Conservation (phyloP, 306 rosid genomes). For the Medicago arabica region DNA sequence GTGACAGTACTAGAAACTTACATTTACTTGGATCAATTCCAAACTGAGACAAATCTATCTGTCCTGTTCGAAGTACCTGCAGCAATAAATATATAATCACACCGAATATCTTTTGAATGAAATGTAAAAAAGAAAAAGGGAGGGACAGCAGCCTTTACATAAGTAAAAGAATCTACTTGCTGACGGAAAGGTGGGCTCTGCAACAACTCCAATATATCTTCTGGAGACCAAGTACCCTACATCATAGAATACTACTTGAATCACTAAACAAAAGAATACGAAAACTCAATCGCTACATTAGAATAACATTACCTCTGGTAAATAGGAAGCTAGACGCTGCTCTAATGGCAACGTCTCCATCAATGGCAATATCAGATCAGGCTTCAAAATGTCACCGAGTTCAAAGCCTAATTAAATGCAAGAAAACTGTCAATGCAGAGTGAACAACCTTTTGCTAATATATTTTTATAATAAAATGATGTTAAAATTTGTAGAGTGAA, state of each 20-base stretch:
- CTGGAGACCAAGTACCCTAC: conserved; percentile 88
- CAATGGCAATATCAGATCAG: conserved; percentile 88
- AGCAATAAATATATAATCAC: conserved; percentile 24
- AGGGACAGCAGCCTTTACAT: conserved; percentile 58
- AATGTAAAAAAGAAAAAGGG: conserved; percentile 9
- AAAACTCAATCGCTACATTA: conserved; percentile 32
- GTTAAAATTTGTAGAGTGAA: not conserved
- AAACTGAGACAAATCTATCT: conserved; percentile 90
- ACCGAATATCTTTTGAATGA: conserved; percentile 13
- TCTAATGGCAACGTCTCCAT: conserved; percentile 77
- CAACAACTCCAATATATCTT: conserved; percentile 84
- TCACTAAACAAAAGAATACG: conserved; percentile 1
- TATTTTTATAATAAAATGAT: not conserved
- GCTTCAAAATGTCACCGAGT: conserved; percentile 88
- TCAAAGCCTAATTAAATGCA: conserved; percentile 64
- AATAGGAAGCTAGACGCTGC: conserved; percentile 73
- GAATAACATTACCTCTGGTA: conserved; percentile 81
- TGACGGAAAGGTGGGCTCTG: conserved; percentile 97
- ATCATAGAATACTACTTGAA: conserved; percentile 37
- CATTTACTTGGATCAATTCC: conserved; percentile 98
- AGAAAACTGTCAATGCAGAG: conserved; percentile 37
- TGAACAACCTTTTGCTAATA: not conserved
- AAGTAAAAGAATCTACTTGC: conserved; percentile 93
- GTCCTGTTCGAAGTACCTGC: conserved; percentile 93
- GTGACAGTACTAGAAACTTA: conserved; percentile 49